Evolutionary conservation across 805 yeast species (phyloP), one percentile per base, ranked within the genome.

Genomic region (Suhomyces tanzawaensis): DNA sequence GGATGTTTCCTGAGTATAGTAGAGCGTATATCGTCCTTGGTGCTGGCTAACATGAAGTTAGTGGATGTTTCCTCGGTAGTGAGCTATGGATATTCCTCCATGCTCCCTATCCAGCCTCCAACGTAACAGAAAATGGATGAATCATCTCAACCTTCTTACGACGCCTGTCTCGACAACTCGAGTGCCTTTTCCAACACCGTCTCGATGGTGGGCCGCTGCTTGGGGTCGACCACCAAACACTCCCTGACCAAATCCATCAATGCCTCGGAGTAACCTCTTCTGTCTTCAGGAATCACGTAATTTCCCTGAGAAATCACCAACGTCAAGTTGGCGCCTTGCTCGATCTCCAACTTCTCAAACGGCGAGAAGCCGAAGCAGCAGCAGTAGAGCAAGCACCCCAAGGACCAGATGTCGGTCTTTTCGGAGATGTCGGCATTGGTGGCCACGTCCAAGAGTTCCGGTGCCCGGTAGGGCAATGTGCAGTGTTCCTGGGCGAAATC

Each of bases 391-490:
- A 88, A 69, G 53, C 96, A 88, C 0, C 98, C 98, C 19, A 90
- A 60, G 3, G 95, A 83, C 98, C 98, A 90, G 18, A 91, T 77
- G 58, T 90, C 98, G 3, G 85, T 81, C 42, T 76, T 75, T 51
- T 86, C 95, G 45, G 81, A 79, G 31, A 90, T 69, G 4, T 60
- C 60, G n/a, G 76, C 59, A 29, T 83, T 82, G 1, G 86, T 74
- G 30, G 77, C 77, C 26, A 88, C 83, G 52, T 88, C 91, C 41
- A 90, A 63, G 32, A 91, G 67, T 55, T 90, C 98, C 0, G 98
- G 98, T 0, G 97, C 95, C 28, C 95, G 68, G 58, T 84, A 91
- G 1, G 95, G 88, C 37, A 87, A 62, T 1, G 95, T 84, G 53
- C 95, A 86, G 57, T 85, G 87, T 51, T 85, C 93, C 41, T 81